Conservation (phyloP, 2,329 filamentous ascomycete genomes). For the Byssoonygena ceratinophila region DNA sequence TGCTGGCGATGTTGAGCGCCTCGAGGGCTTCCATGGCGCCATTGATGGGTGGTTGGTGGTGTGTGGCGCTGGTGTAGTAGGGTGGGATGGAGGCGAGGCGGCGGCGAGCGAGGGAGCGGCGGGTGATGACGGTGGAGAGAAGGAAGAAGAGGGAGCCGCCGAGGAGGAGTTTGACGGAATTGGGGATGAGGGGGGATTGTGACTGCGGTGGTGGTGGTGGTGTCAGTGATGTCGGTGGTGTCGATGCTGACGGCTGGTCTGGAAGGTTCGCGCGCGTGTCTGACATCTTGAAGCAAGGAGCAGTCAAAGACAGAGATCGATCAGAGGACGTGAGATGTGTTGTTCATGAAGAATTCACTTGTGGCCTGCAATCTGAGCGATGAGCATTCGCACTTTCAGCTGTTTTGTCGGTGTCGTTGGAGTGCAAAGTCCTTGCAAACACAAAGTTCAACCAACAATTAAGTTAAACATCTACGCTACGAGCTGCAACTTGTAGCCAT, state of each 20-base stretch:
- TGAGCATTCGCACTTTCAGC: no score
- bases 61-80: slow-evolving; percentile 52
- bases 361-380: no score
- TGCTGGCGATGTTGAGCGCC: slow-evolving; percentile 73
- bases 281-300: not conserved
- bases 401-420: no score
- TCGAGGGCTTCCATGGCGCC: slow-evolving; percentile 65
- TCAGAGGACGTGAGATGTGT: no score
- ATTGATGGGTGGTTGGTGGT: slow-evolving; percentile 42
- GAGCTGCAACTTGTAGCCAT: no score
- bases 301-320: no score
- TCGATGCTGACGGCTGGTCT: not conserved
- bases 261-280: not conserved
- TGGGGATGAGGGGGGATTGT: slow-evolving; percentile 20
- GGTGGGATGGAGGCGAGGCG: slow-evolving; percentile 52
- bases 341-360: no score
- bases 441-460: no score
- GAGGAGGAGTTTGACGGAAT: slow-evolving; percentile 49
- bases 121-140: slow-evolving; percentile 59
- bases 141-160: slow-evolving; percentile 66
- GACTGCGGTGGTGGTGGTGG: not conserved
- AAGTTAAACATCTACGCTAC: no score
- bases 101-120: slow-evolving; percentile 58
- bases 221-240: not conserved
- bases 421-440: no score